Evolutionary conservation across 805 yeast genomes (phyloP).

Genomic region (Saccharomyces eubayanus): DNA sequence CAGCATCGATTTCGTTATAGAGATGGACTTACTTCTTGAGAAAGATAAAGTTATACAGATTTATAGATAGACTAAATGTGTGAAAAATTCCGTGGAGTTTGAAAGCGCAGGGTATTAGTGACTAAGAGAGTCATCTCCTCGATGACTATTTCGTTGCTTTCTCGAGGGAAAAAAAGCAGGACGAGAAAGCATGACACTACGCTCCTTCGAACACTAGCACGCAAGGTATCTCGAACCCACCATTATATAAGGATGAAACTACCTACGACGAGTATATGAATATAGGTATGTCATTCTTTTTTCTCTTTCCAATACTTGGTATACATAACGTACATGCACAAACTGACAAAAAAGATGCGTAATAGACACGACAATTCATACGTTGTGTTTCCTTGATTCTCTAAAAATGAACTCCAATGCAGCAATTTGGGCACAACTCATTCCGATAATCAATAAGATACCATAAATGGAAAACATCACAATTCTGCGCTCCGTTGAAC

Average conservation of each 20-base stretch:
- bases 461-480: constrained; percentile 60
- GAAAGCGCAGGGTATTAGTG: neutral
- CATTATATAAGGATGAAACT: neutral
- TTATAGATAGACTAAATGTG: neutral
- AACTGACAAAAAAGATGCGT: neutral
- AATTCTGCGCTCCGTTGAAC: constrained; percentile 54
- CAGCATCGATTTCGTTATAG: neutral
- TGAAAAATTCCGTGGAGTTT: neutral
- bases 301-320: neutral
- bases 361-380: constrained; percentile 24
- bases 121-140: neutral
- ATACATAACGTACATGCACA: neutral
- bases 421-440: constrained; percentile 62
- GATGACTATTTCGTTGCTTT: neutral
- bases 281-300: constrained; percentile 2
- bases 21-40: neutral
- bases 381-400: constrained; percentile 60
- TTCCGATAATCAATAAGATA: constrained; percentile 53
- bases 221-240: neutral
- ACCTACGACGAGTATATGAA: neutral
- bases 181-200: neutral
- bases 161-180: neutral
- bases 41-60: neutral
- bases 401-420: constrained; percentile 65
- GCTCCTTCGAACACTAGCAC: neutral